Evolutionary conservation across 768 basidiomycete genomes (phyloP), one percentile per base, ranked within the genome.

Genomic region (Steccherinum ochraceum): DNA sequence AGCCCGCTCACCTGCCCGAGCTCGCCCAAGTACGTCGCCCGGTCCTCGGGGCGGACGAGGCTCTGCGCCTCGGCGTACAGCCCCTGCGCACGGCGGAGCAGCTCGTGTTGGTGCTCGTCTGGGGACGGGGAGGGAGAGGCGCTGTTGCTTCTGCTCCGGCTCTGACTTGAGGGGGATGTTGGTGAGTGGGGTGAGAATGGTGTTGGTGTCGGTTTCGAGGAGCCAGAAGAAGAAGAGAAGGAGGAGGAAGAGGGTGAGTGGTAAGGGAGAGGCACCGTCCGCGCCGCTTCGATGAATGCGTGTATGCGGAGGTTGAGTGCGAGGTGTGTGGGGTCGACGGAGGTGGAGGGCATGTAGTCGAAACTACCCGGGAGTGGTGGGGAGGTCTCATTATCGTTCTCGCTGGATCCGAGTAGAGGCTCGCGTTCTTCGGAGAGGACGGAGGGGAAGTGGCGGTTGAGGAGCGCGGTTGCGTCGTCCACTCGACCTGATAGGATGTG

Each of bases 291-390:
- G 60, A 89, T 83, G 69, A 96, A 97, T 1, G 81, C 79, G 40
- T 88, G 83, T 45, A 96, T 89, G 46, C 85, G 86, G 35, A 97
- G 81, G 62, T 96, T 93, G 54, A 97, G 77, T 16, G 73, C 71
- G 48, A 95, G 74, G 58, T 93, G 89, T 1, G 72, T 65, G n/a
- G 92, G 86, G 44, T 85, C 75, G 23, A 83, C 74, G 4, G 91
- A 85, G 1, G 80, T 84, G 2, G 80, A 69, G 21, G 79, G 69
- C 19, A 78, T 64, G 55, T 80, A 85, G 50, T 76, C 67, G 40
- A 77, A 65, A 27, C 62, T 64, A 21, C 58, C 70, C 35, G 59
- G 70, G 52, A 48, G 50, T 49, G 24, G 66, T 54, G 30, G 40
- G 35, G 18, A 24, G 13, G 21, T 52, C 45, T 49, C 40, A 24